phyloP scores from a whole-genome alignment of 1,284 basidiomycete genomes.

The Ustilago nuda region DNA sequence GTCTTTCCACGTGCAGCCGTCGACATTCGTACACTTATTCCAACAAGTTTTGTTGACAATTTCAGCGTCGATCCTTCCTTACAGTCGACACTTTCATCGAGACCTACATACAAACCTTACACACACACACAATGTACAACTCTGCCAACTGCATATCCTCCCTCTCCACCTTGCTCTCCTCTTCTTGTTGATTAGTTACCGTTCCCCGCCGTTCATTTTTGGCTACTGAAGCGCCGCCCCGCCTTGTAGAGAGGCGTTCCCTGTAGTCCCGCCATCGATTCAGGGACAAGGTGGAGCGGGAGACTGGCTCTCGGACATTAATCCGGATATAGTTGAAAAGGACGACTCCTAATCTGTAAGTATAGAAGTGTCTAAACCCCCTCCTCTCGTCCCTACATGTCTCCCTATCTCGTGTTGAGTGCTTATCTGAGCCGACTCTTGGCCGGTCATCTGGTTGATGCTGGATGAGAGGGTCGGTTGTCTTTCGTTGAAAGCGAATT shows the following conservation, averaged over 20 bases:
- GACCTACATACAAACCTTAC: not conserved
- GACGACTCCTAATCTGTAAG: not conserved
- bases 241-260: not conserved
- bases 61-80: constrained; percentile 3
- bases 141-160: not conserved
- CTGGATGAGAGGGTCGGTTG: not conserved
- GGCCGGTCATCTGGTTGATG: not conserved
- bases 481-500: not conserved
- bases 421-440: not conserved
- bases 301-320: not conserved
- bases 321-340: not conserved
- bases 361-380: not conserved
- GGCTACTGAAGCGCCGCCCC: not conserved
- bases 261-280: not conserved
- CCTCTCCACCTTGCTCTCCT: not conserved
- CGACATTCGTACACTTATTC: constrained; percentile 3
- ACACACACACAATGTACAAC: not conserved
- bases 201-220: not conserved
- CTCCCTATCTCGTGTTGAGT: not conserved
- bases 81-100: not conserved
- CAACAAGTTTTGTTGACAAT: constrained; percentile 1
- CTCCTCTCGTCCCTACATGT: not conserved
- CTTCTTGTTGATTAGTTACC: not conserved
- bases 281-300: too few relatives aligned
- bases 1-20: constrained; percentile 7